Base-by-base conservation (phyloP, 1,284 basidiomycete species). In the Malassezia japonica region DNA sequence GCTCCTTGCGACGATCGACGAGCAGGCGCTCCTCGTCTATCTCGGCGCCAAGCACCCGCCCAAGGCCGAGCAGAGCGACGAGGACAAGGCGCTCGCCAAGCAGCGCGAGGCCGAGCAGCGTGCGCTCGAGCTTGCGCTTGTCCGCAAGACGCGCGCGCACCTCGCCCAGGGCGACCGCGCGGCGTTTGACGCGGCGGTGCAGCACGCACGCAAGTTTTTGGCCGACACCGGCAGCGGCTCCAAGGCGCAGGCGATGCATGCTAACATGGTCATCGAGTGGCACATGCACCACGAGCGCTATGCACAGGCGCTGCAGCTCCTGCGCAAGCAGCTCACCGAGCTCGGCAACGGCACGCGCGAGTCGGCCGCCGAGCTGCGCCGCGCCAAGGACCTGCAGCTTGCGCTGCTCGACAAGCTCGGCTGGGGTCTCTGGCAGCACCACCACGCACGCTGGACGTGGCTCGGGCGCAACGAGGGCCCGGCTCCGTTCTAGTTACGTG, bases 291-390 rank as follows among this genome's bases (percentile, higher is more conserved):
- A 66, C 55, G 35, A 44, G 25, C 58, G 66, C 41, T 50, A 50
- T 39, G 72, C 62, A 2, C 46, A 60, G 12, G 71, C 73, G 3
- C 55, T 74, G 13, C 55, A 55, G 34, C 37, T 53, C 0, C 53
- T 63, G 3, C 56, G 60, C 15, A 72, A 70, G 54, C 48, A 65
- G 12, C 48, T 68, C 52, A 65, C 70, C 49, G 71, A 73, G 23
- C 35, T 63, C 2, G 65, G 65, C 13, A 54, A 51, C 1, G 69
- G 66, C 10, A 59, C 56, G 4, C 24, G 37, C 6, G 61, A 63
- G 23, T 53, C 44, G 9, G 25, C 57, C n/a, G 59, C 58, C 28
- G 70, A 71, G 53, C 39, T 67, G 33, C 59, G 59, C 20, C 59
- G 61, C 46, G 48, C 61, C 1, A 48, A 50, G 8, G 59, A 48